Conservation (phyloP, 768 basidiomycete genomes). For the Sporobolomyces phaffii region DNA sequence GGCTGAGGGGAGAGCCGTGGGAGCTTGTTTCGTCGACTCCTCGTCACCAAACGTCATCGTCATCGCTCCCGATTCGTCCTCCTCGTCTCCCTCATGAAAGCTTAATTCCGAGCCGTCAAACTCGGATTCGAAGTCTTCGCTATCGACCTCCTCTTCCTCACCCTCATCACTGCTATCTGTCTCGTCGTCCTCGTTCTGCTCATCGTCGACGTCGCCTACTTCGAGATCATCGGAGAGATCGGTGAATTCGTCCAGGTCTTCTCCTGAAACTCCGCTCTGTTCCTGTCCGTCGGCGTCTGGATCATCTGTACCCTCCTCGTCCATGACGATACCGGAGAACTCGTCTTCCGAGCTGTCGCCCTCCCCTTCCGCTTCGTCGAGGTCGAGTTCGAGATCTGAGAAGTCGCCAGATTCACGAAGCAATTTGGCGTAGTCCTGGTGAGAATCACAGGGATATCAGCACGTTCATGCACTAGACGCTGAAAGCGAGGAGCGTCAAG, state of each 20-base stretch:
- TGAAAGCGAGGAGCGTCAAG: too few species aligned
- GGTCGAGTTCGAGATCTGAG: conserved; percentile 33
- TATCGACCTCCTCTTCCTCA: background rate
- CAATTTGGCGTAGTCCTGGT: conserved; percentile 35
- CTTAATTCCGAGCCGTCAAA: conserved; percentile 3
- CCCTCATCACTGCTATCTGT: background rate
- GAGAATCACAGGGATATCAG: background rate
- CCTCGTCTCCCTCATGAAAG: conserved; percentile 14
- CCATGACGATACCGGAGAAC: conserved; percentile 17
- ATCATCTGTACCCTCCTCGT: too few species aligned
- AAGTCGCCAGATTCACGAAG: conserved; percentile 37
- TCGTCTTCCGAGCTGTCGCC: conserved; percentile 1
- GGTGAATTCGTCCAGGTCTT: too few species aligned
- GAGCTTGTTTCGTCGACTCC: too few species aligned
- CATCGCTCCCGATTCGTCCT: conserved; percentile 9
- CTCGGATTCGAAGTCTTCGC: background rate
- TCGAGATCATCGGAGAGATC: conserved; percentile 25
- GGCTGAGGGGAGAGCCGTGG: background rate
- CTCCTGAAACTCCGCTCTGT: too few species aligned
- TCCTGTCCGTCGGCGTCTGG: too few species aligned
- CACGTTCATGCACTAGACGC: too few species aligned
- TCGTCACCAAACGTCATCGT: conserved; percentile 2
- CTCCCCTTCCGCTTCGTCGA: conserved; percentile 14
- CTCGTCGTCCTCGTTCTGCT: background rate
- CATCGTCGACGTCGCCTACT: conserved; percentile 20